phyloP scores from a whole-genome alignment of 2,329 filamentous ascomycete genomes.

The Aciculosporium take region DNA sequence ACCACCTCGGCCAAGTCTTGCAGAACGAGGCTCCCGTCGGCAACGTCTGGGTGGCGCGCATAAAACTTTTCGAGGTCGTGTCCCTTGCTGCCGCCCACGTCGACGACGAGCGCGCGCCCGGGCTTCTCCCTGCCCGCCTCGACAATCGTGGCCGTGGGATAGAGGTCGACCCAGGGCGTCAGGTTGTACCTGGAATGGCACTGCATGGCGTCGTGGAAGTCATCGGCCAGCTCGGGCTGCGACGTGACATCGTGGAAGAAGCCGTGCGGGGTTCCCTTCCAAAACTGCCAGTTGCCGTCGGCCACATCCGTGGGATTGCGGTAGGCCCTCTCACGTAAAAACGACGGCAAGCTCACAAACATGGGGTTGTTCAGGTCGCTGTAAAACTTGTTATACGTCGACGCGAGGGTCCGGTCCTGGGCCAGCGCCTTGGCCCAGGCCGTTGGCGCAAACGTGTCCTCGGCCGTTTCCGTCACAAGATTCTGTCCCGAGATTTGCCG shows the following conservation, averaged over 20 bases:
- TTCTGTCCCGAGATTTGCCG: constrained; percentile 21
- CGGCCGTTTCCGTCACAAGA: constrained; percentile 19
- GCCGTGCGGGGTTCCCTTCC: constrained; percentile 13
- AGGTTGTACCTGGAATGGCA: constrained; percentile 24
- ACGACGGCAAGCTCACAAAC: constrained; percentile 18
- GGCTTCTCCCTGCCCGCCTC: constrained; percentile 10
- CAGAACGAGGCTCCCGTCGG: constrained; percentile 17
- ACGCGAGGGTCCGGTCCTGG: constrained; percentile 15
- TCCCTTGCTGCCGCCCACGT: constrained; percentile 23
- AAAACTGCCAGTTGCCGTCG: constrained; percentile 20
- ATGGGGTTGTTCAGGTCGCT: constrained; percentile 18
- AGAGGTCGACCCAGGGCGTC: constrained; percentile 22
- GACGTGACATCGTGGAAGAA: constrained; percentile 19
- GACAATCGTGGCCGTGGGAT: constrained; percentile 18
- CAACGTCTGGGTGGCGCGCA: constrained; percentile 13
- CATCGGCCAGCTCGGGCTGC: constrained; percentile 14
- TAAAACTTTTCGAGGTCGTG: constrained; percentile 23
- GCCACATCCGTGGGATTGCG: constrained; percentile 20
- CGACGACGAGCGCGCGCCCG: constrained; percentile 18
- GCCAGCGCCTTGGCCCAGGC: constrained; percentile 18
- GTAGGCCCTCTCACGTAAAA: constrained; percentile 19
- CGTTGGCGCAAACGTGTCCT: constrained; percentile 21
- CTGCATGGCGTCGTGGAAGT: constrained; percentile 24
- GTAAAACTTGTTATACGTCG: constrained; percentile 20
- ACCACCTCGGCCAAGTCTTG: constrained; percentile 21